Base-by-base conservation (phyloP, 108 stramenopile genomes). In the Skeletonema menzelii region DNA sequence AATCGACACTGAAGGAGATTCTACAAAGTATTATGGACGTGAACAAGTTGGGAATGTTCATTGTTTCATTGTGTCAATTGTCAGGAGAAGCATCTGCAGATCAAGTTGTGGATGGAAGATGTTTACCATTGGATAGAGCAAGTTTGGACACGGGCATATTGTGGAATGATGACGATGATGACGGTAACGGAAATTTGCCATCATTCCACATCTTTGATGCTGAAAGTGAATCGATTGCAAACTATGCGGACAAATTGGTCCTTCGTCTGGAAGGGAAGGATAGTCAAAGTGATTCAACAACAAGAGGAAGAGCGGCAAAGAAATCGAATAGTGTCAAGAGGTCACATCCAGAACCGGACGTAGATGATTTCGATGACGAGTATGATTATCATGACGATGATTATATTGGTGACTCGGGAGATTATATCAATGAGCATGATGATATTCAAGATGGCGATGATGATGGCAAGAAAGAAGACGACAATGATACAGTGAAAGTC, bases 1-100 rank as follows among this genome's bases (percentile, higher is more conserved):
- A 56, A 26, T 37, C 32, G 7, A 69, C 57, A 46, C 24, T 72
- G 37, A 24, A 15, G 19, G 17, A 73, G 56, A 19, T 30, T 83
- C 20, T 32, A 59, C 3, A 30, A 35, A 10, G 26, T 17, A 0
- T 10, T 3, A 17, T 56, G 61, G 35, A 28, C 15, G 40, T 49
- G 24, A 27, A 63, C 1, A 86, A 84, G 67, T 60, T 89, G 53
- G 57, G 57, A 34, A 31, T 59, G 12, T 70, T 91, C n/a, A 77
- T 94, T 44, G 62, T 85, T 4, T 87, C 85, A 27, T 24, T 87
- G 8, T 94, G 92, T 72, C 84, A 81, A 72, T 27, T 89, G 49
- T 82, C 88, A 10, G 92, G 88, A 27, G 92, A 94, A 76, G 72
- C 85, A 62, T 59, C 60, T n/a, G 12, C n/a, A 6, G 56, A 67